Percentiles rank a stretch among this genome's conserved stretches.
phyloP scores from a whole-genome alignment of 2,329 filamentous ascomycete species.

The Capronia epimyces region DNA sequence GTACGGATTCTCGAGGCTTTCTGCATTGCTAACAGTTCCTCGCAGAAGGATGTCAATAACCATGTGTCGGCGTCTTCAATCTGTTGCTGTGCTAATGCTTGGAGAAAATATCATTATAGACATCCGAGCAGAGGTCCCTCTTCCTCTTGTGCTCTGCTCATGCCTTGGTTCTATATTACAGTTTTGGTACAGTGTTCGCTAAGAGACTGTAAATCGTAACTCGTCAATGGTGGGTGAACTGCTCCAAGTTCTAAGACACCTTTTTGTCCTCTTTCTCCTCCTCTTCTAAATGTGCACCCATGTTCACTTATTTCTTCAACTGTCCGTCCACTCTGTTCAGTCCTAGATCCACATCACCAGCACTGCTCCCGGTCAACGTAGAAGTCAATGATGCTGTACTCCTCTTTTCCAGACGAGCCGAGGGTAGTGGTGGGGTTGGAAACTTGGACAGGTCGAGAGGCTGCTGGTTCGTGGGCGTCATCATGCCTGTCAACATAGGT shows the following conservation, averaged over 20 bases:
- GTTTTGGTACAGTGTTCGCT: too few relatives aligned
- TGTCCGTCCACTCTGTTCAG: conserved; percentile 18
- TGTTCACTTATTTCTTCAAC: conserved; percentile 5
- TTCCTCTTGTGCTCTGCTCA: too few relatives aligned
- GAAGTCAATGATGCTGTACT: conserved; percentile 15
- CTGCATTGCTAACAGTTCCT: too few relatives aligned
- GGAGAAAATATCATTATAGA: background rate
- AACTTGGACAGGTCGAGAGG: conserved; percentile 8
- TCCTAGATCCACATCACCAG: conserved; percentile 15
- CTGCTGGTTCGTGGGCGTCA: conserved; percentile 9
- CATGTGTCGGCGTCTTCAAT: too few relatives aligned
- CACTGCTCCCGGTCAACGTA: conserved; percentile 10
- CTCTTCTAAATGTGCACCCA: too few relatives aligned
- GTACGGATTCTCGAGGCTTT: too few relatives aligned
- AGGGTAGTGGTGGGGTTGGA: conserved; percentile 21
- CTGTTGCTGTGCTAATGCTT: too few relatives aligned
- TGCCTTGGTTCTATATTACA: too few relatives aligned
- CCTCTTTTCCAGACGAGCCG: conserved; percentile 9
- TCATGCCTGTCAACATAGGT: conserved; percentile 1
- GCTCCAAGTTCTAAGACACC: background rate
- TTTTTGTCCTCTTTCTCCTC: background rate
- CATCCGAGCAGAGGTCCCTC: too few relatives aligned
- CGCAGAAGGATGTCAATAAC: too few relatives aligned
- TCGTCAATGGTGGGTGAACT: background rate
- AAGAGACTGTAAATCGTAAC: background rate